Percentiles rank a stretch among this genome's conserved stretches.
These are phyloP conservation scores for Basidiobolus heterosporus DNA, from an alignment of 371 early-diverging fungal genomes.

Conservation along the genomic window DNA sequence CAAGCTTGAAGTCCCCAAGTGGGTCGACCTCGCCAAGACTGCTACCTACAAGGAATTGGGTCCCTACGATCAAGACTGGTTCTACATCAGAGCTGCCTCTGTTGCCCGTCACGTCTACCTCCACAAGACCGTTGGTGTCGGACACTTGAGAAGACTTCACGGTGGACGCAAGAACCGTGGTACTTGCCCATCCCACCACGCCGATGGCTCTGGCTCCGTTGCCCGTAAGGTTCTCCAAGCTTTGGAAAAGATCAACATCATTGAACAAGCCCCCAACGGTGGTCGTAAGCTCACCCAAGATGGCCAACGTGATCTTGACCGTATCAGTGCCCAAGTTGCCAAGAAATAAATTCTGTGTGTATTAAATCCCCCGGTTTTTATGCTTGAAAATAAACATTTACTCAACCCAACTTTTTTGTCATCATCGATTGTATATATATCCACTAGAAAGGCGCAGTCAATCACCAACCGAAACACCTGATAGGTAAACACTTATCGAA, in stretches of 20 bases:
- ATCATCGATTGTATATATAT: no score
- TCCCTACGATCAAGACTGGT: slow-evolving; percentile 97
- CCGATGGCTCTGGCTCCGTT: slow-evolving; percentile 75
- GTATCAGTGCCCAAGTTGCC: slow-evolving; percentile 41
- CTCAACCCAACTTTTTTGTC: no score
- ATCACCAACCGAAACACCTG: no score
- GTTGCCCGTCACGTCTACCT: slow-evolving; percentile 97
- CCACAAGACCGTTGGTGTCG: slow-evolving; percentile 83
- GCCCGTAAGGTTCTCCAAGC: slow-evolving; percentile 91
- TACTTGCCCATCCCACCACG: slow-evolving; percentile 81
- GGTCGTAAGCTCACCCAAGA: slow-evolving; percentile 68
- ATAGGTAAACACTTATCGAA: no score
- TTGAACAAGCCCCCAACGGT: slow-evolving; percentile 65
- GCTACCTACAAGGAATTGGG: slow-evolving; percentile 89
- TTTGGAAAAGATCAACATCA: slow-evolving; percentile 90
- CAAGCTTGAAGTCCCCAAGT: slow-evolving; percentile 94
- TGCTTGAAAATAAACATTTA: no score
- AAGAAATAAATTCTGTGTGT: neutral
- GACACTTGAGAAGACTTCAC: slow-evolving; percentile 82
- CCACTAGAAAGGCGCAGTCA: no score
- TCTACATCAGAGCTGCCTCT: slow-evolving; percentile 91
- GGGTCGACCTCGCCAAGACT: slow-evolving; percentile 97
- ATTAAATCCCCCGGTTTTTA: no score
- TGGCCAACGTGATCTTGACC: slow-evolving; percentile 75
- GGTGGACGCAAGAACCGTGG: slow-evolving; percentile 90